Evolutionary conservation across 2,329 filamentous ascomycete genomes (phyloP).

Genomic region (Hymenoscyphus occultus): DNA sequence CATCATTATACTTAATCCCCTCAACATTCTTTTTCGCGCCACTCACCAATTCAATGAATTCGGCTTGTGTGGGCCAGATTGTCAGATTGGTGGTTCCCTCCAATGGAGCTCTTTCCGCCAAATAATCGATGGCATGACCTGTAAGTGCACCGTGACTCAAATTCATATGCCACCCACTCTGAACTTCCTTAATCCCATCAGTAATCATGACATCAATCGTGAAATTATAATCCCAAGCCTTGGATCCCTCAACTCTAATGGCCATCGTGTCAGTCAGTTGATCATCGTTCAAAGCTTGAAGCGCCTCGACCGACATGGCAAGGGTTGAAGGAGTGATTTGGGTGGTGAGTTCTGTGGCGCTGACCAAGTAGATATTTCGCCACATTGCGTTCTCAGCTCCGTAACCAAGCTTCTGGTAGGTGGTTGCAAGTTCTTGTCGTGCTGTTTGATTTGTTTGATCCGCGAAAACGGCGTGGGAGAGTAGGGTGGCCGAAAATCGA

Average conservation of each 20-base stretch:
- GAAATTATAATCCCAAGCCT: conserved; percentile 8
- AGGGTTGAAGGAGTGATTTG: not conserved
- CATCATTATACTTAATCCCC: not conserved
- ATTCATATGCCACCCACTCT: conserved; percentile 2
- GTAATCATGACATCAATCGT: conserved; percentile 9
- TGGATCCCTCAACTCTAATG: conserved; percentile 8
- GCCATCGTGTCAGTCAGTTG: conserved; percentile 5
- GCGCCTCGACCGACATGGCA: conserved; percentile 6
- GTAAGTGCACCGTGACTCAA: conserved; percentile 4
- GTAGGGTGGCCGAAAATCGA: conserved; percentile 41
- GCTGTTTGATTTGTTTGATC: conserved; percentile 24
- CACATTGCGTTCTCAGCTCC: conserved; percentile 42
- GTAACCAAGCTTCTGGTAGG: conserved; percentile 33
- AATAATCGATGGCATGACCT: not conserved
- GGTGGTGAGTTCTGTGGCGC: conserved; percentile 32
- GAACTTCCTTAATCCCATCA: not conserved
- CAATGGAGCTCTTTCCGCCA: not conserved
- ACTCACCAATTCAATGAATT: not conserved
- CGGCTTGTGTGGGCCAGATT: not conserved
- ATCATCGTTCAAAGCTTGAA: conserved; percentile 3
- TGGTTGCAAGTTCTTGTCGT: not conserved
- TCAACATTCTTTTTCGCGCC: not conserved
- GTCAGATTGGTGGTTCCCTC: not conserved
- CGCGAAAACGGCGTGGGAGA: conserved; percentile 38
- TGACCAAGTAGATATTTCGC: conserved; percentile 41